phyloP scores from a whole-genome alignment of 2,329 filamentous ascomycete genomes.

The Neobulgaria alba region DNA sequence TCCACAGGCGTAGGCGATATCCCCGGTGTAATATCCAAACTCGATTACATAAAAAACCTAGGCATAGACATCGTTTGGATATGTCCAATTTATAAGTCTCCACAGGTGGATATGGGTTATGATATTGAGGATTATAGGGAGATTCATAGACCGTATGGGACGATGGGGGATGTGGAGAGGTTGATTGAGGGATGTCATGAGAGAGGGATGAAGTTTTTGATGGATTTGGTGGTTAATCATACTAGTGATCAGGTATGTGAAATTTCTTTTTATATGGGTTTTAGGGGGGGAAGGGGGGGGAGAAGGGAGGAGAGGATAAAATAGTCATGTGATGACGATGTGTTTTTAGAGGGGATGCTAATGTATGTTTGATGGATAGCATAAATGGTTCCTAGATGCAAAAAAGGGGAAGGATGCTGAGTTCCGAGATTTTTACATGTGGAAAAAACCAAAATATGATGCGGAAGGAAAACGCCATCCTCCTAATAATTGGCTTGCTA shows the following conservation, averaged over 20 bases:
- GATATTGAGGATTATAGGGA: constrained; percentile 62
- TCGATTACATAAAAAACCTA: constrained; percentile 52
- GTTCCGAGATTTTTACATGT: constrained; percentile 58
- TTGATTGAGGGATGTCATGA: constrained; percentile 52
- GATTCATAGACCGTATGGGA: constrained; percentile 60
- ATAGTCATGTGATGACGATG: no score
- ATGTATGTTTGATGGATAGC: no score
- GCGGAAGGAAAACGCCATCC: constrained; percentile 30
- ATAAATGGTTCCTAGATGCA: constrained; percentile 50
- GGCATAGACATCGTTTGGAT: constrained; percentile 60
- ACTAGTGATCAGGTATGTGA: constrained; percentile 33
- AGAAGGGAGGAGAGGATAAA: no score
- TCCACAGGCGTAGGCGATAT: constrained; percentile 54
- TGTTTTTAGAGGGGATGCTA: no score
- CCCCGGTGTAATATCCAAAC: constrained; percentile 51
- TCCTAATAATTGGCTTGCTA: constrained; percentile 37
- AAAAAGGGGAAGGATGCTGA: constrained; percentile 38
- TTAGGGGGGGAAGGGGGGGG: no score
- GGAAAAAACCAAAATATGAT: constrained; percentile 37
- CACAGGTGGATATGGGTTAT: constrained; percentile 64
- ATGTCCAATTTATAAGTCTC: constrained; percentile 56
- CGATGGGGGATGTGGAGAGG: constrained; percentile 54
- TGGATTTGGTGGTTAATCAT: constrained; percentile 69
- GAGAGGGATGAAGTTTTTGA: constrained; percentile 56
- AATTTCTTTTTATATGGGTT: constrained; percentile 16